A percentile compares a stretch with the other conserved stretches of the same genome.
Evolutionary conservation across 2,329 filamentous ascomycete species (phyloP).

Genomic region (Aspergillus japonicus): DNA sequence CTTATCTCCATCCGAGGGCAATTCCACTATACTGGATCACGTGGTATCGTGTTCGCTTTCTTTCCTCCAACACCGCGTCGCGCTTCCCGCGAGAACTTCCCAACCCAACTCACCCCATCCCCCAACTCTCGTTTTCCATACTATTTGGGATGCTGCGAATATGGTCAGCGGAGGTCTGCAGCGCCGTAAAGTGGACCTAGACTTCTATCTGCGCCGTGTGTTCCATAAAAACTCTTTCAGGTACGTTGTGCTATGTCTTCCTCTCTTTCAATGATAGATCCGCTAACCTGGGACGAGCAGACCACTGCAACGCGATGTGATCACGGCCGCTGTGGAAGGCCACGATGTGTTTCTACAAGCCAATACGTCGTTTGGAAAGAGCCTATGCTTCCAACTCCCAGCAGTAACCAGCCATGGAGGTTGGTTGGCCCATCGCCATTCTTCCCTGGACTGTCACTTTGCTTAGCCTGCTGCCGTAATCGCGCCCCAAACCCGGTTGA

Average conservation of each 20-base stretch:
- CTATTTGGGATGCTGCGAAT: constrained; percentile 25
- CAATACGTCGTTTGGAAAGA: constrained; percentile 74
- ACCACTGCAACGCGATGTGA: constrained; percentile 83
- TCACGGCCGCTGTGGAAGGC: constrained; percentile 73
- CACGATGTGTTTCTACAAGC: constrained; percentile 94
- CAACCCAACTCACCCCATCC: neutral
- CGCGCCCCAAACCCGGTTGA: neutral
- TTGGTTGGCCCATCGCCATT: constrained; percentile 46
- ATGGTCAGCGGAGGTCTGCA: constrained; percentile 29
- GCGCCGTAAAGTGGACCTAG: constrained; percentile 56
- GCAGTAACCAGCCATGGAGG: constrained; percentile 84
- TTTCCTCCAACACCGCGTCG: constrained; percentile 3
- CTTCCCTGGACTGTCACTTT: constrained; percentile 1
- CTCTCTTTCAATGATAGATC: neutral
- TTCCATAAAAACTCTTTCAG: constrained; percentile 74
- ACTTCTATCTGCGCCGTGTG: constrained; percentile 70
- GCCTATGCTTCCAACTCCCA: constrained; percentile 87
- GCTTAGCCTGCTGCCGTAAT: neutral
- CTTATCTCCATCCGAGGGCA: neutral
- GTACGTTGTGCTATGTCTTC: constrained; percentile 40
- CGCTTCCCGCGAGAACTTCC: constrained; percentile 2
- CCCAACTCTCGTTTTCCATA: neutral
- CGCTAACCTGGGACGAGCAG: constrained; percentile 45
- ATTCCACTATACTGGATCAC: constrained; percentile 20
- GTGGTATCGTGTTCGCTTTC: constrained; percentile 26